phyloP scores from a whole-genome alignment of 208 protist species.

The Leishmania aethiopica region DNA sequence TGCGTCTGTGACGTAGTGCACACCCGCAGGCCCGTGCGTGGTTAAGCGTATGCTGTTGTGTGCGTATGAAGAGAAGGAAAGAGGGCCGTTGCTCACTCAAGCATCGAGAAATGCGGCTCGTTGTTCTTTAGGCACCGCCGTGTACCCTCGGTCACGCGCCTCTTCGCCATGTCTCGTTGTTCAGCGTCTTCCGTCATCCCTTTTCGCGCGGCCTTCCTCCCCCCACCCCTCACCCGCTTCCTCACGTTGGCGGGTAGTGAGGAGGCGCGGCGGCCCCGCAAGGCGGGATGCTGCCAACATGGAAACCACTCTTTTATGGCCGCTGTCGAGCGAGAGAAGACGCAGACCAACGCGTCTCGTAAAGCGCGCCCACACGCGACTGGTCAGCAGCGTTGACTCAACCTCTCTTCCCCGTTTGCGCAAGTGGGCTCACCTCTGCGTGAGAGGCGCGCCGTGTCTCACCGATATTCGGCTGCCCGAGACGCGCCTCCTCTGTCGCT shows the following conservation, averaged over 20 bases:
- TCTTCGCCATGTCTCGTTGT: neutral
- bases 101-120: neutral
- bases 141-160: neutral
- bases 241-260: neutral
- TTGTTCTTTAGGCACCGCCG: neutral
- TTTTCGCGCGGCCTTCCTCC: neutral
- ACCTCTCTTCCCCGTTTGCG: neutral
- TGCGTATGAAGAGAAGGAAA: neutral
- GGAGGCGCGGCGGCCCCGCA: neutral
- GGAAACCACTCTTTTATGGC: neutral
- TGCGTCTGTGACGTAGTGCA: conserved; percentile 14
- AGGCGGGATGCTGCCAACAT: neutral
- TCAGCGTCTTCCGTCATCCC: neutral
- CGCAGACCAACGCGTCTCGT: neutral
- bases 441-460: neutral
- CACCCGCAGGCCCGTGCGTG: neutral
- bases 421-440: neutral
- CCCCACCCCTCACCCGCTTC: neutral
- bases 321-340: neutral
- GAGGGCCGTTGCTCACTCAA: neutral
- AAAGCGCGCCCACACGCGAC: neutral
- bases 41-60: neutral
- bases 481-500: neutral
- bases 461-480: neutral
- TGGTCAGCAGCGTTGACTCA: neutral